Evolutionary conservation across 306 rosid species (phyloP).

Genomic region (Luffa aegyptiaca): DNA sequence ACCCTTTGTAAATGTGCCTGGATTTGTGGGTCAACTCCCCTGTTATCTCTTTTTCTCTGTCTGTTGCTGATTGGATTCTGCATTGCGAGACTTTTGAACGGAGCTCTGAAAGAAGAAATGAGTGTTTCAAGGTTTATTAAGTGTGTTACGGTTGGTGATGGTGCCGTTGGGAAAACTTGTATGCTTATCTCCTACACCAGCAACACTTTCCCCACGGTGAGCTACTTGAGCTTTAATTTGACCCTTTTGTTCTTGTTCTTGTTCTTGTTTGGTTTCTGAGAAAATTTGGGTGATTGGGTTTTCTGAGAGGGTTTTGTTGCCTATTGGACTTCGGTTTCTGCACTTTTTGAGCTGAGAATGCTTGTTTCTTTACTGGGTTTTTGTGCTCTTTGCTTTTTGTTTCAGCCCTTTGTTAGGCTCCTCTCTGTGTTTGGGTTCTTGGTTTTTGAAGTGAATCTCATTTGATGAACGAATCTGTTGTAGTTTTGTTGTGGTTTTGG

Average conservation of each 20-base stretch:
- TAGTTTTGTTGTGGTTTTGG: neutral
- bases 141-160: slow-evolving; percentile 95
- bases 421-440: neutral
- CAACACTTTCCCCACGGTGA: slow-evolving; percentile 93
- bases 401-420: neutral
- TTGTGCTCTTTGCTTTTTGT: neutral
- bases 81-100: neutral
- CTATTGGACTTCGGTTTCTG: neutral
- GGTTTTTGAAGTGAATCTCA: neutral
- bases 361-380: slow-evolving; percentile 1
- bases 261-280: slow-evolving; percentile 13
- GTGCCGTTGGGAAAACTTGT: slow-evolving; percentile 97
- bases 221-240: neutral
- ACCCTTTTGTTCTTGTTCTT: slow-evolving; percentile 1
- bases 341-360: slow-evolving; percentile 2
- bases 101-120: slow-evolving; percentile 27
- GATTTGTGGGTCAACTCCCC: slow-evolving; percentile 10
- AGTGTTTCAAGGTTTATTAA: slow-evolving; percentile 91
- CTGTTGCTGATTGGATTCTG: neutral
- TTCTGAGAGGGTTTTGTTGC: neutral
- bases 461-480: neutral
- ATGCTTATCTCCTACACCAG: slow-evolving; percentile 97
- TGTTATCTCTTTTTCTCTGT: neutral
- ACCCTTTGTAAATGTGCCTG: slow-evolving; percentile 21
- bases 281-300: neutral